Evolutionary conservation across 176 grass and related monocot species (phyloP).

Genomic region (Zoysia pacifica): DNA sequence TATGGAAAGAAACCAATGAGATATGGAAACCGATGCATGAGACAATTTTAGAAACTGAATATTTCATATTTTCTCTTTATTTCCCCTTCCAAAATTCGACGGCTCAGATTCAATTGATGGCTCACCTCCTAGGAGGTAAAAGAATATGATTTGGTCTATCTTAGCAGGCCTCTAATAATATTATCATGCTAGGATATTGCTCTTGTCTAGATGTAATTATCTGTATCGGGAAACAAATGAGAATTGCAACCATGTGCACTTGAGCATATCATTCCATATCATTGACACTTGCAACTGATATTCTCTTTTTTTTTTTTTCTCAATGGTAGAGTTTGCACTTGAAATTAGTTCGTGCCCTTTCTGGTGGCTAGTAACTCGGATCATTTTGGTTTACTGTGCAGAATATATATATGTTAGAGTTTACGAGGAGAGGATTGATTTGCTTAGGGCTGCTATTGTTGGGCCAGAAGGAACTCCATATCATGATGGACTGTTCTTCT

Average conservation of each 20-base stretch:
- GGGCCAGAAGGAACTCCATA: conserved; percentile 80
- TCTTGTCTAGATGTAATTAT: not conserved
- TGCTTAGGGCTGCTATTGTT: conserved; percentile 67
- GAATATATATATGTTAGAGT: conserved; percentile 64
- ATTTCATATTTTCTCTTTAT: too few relatives aligned
- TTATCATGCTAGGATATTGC: conserved; percentile 3
- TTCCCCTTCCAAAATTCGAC: too few relatives aligned
- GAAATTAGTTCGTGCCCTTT: conserved; percentile 4
- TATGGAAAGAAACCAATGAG: too few relatives aligned
- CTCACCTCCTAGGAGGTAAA: too few relatives aligned
- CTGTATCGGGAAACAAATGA: conserved; percentile 3
- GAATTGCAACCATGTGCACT: conserved; percentile 1
- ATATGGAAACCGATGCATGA: too few relatives aligned
- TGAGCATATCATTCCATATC: not conserved
- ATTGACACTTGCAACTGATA: not conserved
- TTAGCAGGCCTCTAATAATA: not conserved
- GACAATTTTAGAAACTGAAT: too few relatives aligned
- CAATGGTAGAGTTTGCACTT: conserved; percentile 1
- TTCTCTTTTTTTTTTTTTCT: conserved; percentile 10
- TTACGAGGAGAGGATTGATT: conserved; percentile 72
- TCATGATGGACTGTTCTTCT: conserved; percentile 77
- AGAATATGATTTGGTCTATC: too few relatives aligned
- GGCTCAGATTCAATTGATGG: too few relatives aligned
- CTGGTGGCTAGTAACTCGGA: conserved; percentile 11
- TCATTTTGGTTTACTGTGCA: conserved; percentile 35